phyloP scores from a whole-genome alignment of 1,284 basidiomycete species.

The Ustilago nuda region DNA sequence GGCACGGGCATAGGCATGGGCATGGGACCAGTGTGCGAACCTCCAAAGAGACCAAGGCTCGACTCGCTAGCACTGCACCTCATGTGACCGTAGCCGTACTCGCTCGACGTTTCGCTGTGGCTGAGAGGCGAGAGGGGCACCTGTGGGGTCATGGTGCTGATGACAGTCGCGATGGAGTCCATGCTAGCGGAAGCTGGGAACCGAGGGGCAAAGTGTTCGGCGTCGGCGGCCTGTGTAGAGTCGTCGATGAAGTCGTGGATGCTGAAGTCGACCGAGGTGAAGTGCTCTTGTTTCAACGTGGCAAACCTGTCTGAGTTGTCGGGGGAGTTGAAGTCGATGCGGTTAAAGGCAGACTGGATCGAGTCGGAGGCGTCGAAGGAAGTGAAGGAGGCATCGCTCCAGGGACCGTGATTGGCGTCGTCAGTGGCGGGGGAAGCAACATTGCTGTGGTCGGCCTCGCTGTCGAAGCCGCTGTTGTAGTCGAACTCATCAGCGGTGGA shows the following conservation, averaged over 20 bases:
- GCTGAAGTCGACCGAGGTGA: conserved; percentile 39
- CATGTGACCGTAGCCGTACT: conserved; percentile 27
- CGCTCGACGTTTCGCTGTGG: conserved; percentile 11
- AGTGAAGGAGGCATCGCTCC: conserved; percentile 24
- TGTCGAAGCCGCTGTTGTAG: conserved; percentile 47
- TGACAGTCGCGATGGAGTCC: not conserved
- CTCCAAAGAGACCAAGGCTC: conserved; percentile 38
- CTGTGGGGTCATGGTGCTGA: conserved; percentile 4
- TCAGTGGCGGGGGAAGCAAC: conserved; percentile 34
- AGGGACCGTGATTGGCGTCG: conserved; percentile 19
- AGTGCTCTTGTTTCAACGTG: conserved; percentile 19
- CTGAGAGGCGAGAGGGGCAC: conserved; percentile 27
- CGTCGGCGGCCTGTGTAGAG: conserved; percentile 15
- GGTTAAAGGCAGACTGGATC: conserved; percentile 42
- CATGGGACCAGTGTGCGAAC: conserved; percentile 20
- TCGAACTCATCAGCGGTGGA: conserved; percentile 58
- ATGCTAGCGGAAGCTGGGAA: conserved; percentile 3
- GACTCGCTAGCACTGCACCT: conserved; percentile 33
- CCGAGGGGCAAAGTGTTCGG: conserved; percentile 7
- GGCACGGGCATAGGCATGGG: conserved; percentile 32
- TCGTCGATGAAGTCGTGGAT: conserved; percentile 62
- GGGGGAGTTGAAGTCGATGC: conserved; percentile 45
- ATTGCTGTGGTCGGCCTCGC: conserved; percentile 39
- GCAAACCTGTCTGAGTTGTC: conserved; percentile 16
- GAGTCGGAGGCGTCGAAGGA: conserved; percentile 29